Percentiles rank a stretch among this genome's conserved stretches.
These are phyloP conservation scores for Umbelopsis sp. DNA, from an alignment of 192 early-diverging fungal genomes.

Conservation along the genomic window DNA sequence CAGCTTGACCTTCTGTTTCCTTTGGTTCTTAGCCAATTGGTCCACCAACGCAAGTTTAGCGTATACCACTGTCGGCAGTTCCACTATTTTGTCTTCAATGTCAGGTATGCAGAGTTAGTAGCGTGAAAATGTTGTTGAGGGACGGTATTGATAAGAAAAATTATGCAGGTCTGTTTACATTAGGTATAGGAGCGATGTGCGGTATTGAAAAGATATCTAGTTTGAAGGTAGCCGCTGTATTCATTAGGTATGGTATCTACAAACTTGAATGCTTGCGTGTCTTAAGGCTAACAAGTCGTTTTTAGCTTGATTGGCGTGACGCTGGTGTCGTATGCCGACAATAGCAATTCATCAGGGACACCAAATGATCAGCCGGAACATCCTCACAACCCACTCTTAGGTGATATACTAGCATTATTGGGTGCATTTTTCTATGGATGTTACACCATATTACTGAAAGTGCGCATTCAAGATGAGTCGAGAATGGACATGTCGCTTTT, in stretches of 20 bases:
- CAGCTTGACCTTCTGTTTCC: conserved; percentile 67
- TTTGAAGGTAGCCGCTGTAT: conserved; percentile 60
- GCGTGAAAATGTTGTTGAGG: not conserved
- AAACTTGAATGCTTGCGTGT: too few relatives aligned
- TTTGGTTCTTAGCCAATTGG: conserved; percentile 83
- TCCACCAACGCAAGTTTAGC: conserved; percentile 73
- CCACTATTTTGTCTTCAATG: conserved; percentile 75
- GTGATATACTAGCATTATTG: conserved; percentile 69
- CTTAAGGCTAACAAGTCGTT: not conserved
- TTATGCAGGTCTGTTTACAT: conserved; percentile 64
- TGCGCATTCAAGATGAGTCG: conserved; percentile 67
- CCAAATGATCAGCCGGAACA: not conserved
- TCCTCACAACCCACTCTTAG: conserved; percentile 47
- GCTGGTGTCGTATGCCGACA: conserved; percentile 57
- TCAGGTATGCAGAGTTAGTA: conserved; percentile 49
- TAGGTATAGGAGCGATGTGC: conserved; percentile 61
- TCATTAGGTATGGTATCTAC: conserved; percentile 43
- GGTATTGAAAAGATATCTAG: conserved; percentile 64
- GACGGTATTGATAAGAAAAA: not conserved
- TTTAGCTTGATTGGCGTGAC: conserved; percentile 66
- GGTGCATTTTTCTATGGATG: conserved; percentile 79
- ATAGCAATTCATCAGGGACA: conserved; percentile 31
- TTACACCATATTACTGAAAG: conserved; percentile 75
- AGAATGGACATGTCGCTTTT: conserved; percentile 73
- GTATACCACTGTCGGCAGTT: conserved; percentile 74